phyloP scores from a whole-genome alignment of 1,284 basidiomycete genomes.

The Anthracocystis panici-leucophaei region DNA sequence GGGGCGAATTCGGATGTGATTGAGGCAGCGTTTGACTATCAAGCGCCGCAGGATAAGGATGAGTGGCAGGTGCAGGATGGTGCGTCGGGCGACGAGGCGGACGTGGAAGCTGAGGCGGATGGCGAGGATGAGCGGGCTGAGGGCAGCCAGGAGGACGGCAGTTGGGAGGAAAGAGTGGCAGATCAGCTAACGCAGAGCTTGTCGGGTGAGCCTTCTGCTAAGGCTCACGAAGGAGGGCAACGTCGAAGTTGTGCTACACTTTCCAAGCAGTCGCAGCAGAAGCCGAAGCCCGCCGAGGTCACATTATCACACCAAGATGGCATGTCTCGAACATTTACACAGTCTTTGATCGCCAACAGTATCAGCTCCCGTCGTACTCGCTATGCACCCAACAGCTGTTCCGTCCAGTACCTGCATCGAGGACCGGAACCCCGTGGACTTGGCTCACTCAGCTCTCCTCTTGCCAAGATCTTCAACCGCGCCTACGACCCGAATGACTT shows the following conservation, averaged over 20 bases:
- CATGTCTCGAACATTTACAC: conserved; percentile 20
- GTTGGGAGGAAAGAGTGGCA: conserved; percentile 37
- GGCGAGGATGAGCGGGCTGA: background rate
- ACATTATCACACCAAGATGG: conserved; percentile 10
- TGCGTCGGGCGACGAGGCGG: conserved; percentile 22
- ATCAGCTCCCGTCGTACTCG: conserved; percentile 22
- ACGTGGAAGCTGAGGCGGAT: conserved; percentile 18
- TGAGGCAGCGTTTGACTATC: conserved; percentile 47
- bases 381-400: conserved; percentile 16
- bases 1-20: conserved; percentile 39
- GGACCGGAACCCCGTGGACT: conserved; percentile 38
- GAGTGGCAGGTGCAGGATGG: conserved; percentile 24
- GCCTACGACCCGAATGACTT: conserved; percentile 23
- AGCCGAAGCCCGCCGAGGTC: background rate
- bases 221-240: background rate
- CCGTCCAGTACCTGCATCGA: conserved; percentile 19
- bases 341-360: conserved; percentile 32
- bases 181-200: conserved; percentile 20
- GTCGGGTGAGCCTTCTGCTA: conserved; percentile 5
- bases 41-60: conserved; percentile 24
- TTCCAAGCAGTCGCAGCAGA: background rate
- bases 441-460: conserved; percentile 41
- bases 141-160: conserved; percentile 9
- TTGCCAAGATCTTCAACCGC: conserved; percentile 45
- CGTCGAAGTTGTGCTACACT: background rate